A percentile compares a stretch with the other conserved stretches of the same genome.
Conservation (phyloP, 805 yeast species). For the Saturnispora dispora region DNA sequence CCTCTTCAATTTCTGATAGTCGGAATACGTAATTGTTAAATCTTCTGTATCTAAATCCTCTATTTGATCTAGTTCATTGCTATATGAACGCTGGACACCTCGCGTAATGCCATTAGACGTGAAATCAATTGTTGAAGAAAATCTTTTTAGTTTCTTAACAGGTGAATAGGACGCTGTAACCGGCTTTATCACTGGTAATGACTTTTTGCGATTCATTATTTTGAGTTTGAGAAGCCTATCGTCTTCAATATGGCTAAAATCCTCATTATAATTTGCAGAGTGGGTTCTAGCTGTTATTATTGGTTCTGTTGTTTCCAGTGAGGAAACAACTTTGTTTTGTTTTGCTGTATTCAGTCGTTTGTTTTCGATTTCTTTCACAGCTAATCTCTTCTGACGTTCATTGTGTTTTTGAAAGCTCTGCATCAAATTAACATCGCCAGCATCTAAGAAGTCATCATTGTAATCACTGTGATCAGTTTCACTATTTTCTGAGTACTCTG, state of each 20-base stretch:
- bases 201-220: constrained; percentile 16
- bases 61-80: constrained; percentile 19
- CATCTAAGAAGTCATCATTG: constrained; percentile 19
- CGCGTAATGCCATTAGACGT: background rate
- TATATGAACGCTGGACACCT: constrained; percentile 5
- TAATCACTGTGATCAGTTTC: constrained; percentile 29
- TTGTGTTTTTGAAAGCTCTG: constrained; percentile 4
- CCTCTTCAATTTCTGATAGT: constrained; percentile 19
- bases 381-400: constrained; percentile 2
- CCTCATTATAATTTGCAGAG: constrained; percentile 14
- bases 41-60: constrained; percentile 22
- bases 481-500: constrained; percentile 18
- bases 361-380: constrained; percentile 3
- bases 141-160: constrained; percentile 18
- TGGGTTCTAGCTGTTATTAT: background rate
- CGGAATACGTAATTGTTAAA: constrained; percentile 23
- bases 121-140: constrained; percentile 24
- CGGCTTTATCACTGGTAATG: constrained; percentile 20
- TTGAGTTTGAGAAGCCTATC: constrained; percentile 17
- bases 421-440: constrained; percentile 8
- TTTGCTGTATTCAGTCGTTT: background rate
- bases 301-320: background rate
- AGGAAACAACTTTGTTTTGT: background rate
- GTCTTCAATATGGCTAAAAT: constrained; percentile 21
- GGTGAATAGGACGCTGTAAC: constrained; percentile 14